Conservation (phyloP, 2,329 filamentous ascomycete genomes). For the Fusarium lyarnte region DNA sequence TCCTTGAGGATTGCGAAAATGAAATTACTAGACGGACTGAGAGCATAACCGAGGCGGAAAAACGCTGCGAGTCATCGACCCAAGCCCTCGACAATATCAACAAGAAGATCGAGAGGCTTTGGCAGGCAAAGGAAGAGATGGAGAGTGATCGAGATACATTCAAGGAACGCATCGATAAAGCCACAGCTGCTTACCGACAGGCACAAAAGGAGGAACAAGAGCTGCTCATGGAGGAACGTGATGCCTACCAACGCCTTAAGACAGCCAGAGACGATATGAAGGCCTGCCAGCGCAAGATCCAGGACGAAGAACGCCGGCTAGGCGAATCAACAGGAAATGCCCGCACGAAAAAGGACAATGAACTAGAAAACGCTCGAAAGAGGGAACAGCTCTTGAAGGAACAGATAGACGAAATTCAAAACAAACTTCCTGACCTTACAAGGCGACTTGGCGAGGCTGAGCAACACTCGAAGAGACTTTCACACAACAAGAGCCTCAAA, state of each 20-base stretch:
- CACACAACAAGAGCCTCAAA: constrained; percentile 54
- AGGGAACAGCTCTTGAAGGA: constrained; percentile 42
- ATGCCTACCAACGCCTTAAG: constrained; percentile 68
- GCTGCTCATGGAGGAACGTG: constrained; percentile 71
- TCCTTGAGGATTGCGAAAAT: constrained; percentile 51
- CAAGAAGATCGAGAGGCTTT: constrained; percentile 53
- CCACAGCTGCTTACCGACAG: constrained; percentile 62
- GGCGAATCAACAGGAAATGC: constrained; percentile 75
- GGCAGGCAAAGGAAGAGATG: constrained; percentile 53
- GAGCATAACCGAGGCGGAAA: constrained; percentile 43
- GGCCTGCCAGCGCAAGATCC: constrained; percentile 58
- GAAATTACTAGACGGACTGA: constrained; percentile 41
- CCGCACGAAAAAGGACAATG: constrained; percentile 70
- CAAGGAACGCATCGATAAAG: constrained; percentile 54
- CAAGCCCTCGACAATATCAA: constrained; percentile 58
- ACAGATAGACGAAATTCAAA: constrained; percentile 42
- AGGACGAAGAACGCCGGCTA: constrained; percentile 68
- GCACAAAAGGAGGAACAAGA: constrained; percentile 63
- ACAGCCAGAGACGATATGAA: constrained; percentile 59
- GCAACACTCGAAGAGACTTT: constrained; percentile 44
- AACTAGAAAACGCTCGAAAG: constrained; percentile 49
- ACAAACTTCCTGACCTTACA: constrained; percentile 49
- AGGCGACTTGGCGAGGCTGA: constrained; percentile 47
- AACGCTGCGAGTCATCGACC: constrained; percentile 55
- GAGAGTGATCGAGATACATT: constrained; percentile 58